Percentiles rank a stretch among this genome's conserved stretches.
Evolutionary conservation across 306 rosid genomes (phyloP).

Genomic region (Lablab purpureus): DNA sequence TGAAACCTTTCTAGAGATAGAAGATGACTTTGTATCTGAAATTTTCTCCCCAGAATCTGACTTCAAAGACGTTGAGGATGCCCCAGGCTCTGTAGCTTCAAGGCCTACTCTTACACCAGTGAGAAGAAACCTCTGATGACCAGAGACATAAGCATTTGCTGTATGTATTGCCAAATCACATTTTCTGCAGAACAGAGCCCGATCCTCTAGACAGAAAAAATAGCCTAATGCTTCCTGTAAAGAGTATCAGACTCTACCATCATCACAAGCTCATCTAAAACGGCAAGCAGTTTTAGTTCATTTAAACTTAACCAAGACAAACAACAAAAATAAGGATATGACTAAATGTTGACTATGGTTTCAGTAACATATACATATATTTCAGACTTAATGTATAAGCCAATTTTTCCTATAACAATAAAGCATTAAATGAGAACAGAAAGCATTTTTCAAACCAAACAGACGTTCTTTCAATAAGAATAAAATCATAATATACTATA

Average conservation of each 20-base stretch:
- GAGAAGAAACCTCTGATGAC: constrained; percentile 76
- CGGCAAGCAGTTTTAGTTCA: not conserved
- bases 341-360: not conserved
- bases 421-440: not conserved
- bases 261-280: constrained; percentile 44
- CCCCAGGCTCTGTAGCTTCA: constrained; percentile 60
- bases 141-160: constrained; percentile 61
- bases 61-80: constrained; percentile 58
- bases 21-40: constrained; percentile 52
- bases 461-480: not conserved
- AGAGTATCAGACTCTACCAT: constrained; percentile 41
- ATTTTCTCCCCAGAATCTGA: constrained; percentile 56
- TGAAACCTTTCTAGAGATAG: constrained; percentile 49
- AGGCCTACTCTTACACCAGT: constrained; percentile 75
- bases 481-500: not conserved
- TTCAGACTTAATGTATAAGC: constrained; percentile 4
- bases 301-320: constrained; percentile 13
- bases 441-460: constrained; percentile 10
- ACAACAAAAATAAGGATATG: constrained; percentile 20
- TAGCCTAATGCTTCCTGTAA: constrained; percentile 82
- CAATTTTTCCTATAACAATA: not conserved
- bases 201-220: constrained; percentile 91
- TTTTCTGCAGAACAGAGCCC: constrained; percentile 85
- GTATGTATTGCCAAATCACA: constrained; percentile 82
- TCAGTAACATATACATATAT: constrained; percentile 6